phyloP scores from a whole-genome alignment of 169 alveolate genomes.

The Eimeria zaria region DNA sequence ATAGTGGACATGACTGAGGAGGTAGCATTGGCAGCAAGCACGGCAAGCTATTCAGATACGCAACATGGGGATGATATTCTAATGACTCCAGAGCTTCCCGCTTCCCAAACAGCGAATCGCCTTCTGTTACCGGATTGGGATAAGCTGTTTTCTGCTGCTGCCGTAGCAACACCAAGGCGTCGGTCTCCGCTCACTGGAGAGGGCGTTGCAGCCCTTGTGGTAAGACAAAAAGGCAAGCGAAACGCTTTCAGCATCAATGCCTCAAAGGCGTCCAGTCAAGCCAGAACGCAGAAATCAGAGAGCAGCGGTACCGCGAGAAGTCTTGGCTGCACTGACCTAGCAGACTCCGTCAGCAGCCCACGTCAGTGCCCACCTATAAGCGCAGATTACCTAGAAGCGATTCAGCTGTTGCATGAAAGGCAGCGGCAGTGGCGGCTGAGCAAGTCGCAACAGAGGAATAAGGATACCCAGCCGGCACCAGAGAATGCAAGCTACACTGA shows the following conservation, averaged over 20 bases:
- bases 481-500: conserved; percentile 30
- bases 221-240: not conserved
- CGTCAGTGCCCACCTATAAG: conserved; percentile 48
- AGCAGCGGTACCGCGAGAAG: not conserved
- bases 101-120: conserved; percentile 3
- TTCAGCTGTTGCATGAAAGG: conserved; percentile 71
- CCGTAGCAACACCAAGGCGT: conserved; percentile 9
- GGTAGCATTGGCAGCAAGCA: conserved; percentile 37
- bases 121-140: conserved; percentile 66
- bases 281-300: not conserved
- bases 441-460: conserved; percentile 33
- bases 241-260: not conserved
- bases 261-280: not conserved
- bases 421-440: conserved; percentile 54
- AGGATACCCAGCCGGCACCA: conserved; percentile 6
- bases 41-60: not conserved
- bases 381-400: conserved; percentile 55
- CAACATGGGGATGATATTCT: conserved; percentile 8
- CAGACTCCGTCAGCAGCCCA: not conserved
- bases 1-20: conserved; percentile 44
- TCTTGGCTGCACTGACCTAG: conserved; percentile 43
- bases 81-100: conserved; percentile 44
- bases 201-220: conserved; percentile 52
- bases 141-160: conserved; percentile 38
- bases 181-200: conserved; percentile 1